Percentiles rank a stretch among this genome's conserved stretches.
These are phyloP conservation scores for Heterobasidion parviporum DNA, from an alignment of 1,284 basidiomycete genomes.

Conservation along the genomic window DNA sequence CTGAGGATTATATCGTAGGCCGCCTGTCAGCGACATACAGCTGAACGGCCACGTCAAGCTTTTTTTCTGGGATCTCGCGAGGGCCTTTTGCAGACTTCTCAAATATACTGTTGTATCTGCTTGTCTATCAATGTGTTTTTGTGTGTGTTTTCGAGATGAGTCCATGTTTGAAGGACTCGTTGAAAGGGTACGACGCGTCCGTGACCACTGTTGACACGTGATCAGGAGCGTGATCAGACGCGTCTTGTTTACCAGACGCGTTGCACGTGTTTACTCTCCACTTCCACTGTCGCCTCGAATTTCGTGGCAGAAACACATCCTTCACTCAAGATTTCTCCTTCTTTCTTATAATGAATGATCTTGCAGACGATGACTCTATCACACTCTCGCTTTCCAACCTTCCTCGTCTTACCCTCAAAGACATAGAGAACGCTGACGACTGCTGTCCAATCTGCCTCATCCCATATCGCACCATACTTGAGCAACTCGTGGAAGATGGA, in stretches of 20 bases:
- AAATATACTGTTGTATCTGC: no score
- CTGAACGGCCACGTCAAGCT: neutral
- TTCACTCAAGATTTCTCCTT: no score
- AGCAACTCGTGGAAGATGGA: conserved; percentile 15
- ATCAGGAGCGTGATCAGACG: neutral
- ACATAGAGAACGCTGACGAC: conserved; percentile 36
- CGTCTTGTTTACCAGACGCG: neutral
- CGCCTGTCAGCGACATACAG: conserved; percentile 54
- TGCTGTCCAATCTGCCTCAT: conserved; percentile 57
- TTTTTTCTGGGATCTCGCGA: neutral
- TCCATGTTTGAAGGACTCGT: no score
- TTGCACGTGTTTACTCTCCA: neutral
- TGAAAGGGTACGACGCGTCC: no score
- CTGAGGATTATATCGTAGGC: conserved; percentile 72
- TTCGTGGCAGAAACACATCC: no score
- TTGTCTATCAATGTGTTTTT: no score
- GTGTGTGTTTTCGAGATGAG: no score
- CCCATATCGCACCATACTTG: conserved; percentile 36
- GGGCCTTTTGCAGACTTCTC: neutral
- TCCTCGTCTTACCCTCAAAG: conserved; percentile 33
- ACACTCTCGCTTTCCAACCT: conserved; percentile 27
- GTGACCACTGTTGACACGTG: neutral
- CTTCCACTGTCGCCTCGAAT: neutral
- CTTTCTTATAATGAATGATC: neutral
- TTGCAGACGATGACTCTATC: conserved; percentile 1